Base-by-base conservation (phyloP, 148 eudicot species). In the Pharnaceum exiguum region DNA sequence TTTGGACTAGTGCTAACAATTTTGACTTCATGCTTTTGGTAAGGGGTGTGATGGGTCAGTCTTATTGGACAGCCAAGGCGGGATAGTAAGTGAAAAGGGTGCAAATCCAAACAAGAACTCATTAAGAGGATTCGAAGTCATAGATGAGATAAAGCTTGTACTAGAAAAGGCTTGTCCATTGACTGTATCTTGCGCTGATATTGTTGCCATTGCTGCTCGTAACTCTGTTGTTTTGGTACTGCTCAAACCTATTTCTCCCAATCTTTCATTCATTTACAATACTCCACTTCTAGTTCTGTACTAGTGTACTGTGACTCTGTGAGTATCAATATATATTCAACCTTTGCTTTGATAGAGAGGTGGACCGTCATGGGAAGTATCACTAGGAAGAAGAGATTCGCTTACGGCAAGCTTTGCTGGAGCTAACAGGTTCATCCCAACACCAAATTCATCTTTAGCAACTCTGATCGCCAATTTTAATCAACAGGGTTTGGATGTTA, bases 11-110 rank as follows among this genome's bases (percentile, higher is more conserved):
- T n/a, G n/a, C n/a, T n/a, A n/a, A n/a, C n/a, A n/a, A n/a, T n/a
- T n/a, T n/a, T n/a, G n/a, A n/a, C n/a, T n/a, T n/a, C 57, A 30
- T 33, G 47, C 3, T 27, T 5, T 33, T 19, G 19, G 25, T 0
- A 19, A 84, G 90, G 90, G 90, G 35, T 84, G 90, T 52, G 90
- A 84, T 56, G 90, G 78, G 50, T 84, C 90, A 17, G 75, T 84
- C 15, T 57, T 85, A 13, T 35, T 85, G 63, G 91, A 85, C 49
- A 58, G 36, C 57, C 46, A 57, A 21, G 84, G 43, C 35, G 79
- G 46, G n/a, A 69, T 85, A 26, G 52, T 60, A 40, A 85, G 91
- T 40, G 91, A 82, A 40, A 82, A 85, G 61, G 56, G 63, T 13
- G 91, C 91, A 3, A 74, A 27, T 16, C 91, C 87, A 3, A 85